Percentiles rank a stretch among this genome's conserved stretches.
phyloP scores from a whole-genome alignment of 2,329 filamentous ascomycete species.

The Orbilia oligospora region DNA sequence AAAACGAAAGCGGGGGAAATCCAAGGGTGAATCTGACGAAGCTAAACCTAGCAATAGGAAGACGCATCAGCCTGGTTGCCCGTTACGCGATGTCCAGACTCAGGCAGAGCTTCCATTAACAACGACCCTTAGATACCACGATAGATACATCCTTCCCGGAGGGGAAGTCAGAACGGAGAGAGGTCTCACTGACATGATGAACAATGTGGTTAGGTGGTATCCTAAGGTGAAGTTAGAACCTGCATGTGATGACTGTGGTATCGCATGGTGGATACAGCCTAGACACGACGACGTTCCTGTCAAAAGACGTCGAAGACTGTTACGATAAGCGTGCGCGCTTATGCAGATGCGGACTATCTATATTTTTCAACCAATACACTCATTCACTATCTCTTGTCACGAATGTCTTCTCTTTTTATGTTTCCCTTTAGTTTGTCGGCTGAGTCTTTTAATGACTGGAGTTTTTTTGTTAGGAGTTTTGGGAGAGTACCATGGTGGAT shows the following conservation, averaged over 20 bases:
- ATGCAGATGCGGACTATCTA: neutral
- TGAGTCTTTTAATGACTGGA: no score
- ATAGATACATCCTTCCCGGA: conserved; percentile 51
- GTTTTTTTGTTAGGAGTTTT: neutral
- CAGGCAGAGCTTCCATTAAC: conserved; percentile 50
- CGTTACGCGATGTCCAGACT: conserved; percentile 43
- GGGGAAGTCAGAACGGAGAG: conserved; percentile 53
- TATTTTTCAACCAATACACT: neutral
- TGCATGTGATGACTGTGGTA: conserved; percentile 55
- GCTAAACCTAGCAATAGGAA: conserved; percentile 51
- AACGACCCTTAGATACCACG: conserved; percentile 49
- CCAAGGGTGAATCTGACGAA: conserved; percentile 45
- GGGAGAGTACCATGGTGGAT: neutral
- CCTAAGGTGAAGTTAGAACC: conserved; percentile 57
- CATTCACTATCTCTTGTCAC: neutral
- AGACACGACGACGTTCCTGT: conserved; percentile 48
- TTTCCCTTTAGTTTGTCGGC: neutral
- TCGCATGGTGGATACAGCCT: conserved; percentile 57
- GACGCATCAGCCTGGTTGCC: conserved; percentile 52
- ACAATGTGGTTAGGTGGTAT: conserved; percentile 53
- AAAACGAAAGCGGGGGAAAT: conserved; percentile 44
- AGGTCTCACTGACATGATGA: conserved; percentile 44
- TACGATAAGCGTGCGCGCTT: conserved; percentile 3
- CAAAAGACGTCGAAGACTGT: conserved; percentile 23
- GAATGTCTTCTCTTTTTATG: neutral